Conservation (phyloP, 2,329 filamentous ascomycete species). For the Calonectria ilicicola region DNA sequence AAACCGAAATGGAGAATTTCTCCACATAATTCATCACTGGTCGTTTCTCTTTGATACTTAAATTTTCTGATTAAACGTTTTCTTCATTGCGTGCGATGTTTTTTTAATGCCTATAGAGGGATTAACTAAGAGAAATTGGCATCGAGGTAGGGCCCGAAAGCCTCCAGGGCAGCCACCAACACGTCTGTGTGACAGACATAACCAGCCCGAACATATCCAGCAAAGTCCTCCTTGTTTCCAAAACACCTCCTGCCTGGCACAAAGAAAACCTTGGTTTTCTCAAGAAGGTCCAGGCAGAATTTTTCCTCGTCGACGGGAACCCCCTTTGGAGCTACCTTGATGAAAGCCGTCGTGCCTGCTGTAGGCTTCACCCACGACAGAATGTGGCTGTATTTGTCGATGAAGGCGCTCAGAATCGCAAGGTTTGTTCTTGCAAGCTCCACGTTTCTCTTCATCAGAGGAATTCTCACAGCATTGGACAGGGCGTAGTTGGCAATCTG, state of each 20-base stretch:
- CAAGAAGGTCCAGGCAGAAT: slow-evolving; percentile 8
- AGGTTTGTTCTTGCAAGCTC: slow-evolving; percentile 12
- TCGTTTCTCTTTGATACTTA: no score
- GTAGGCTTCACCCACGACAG: slow-evolving; percentile 21
- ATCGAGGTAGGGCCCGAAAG: slow-evolving; percentile 1
- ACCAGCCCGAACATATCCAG: slow-evolving; percentile 16
- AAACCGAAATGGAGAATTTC: no score
- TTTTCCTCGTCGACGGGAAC: slow-evolving; percentile 6
- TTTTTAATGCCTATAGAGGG: no score
- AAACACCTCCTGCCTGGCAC: slow-evolving; percentile 17
- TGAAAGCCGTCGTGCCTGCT: slow-evolving; percentile 18
- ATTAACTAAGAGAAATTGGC: slow-evolving; percentile 11
- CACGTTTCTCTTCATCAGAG: slow-evolving; percentile 64
- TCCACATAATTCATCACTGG: no score
- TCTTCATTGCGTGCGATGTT: no score
- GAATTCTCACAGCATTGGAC: slow-evolving; percentile 54
- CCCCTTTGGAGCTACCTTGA: not conserved
- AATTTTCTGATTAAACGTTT: not conserved
- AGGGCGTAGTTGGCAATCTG: slow-evolving; percentile 82
- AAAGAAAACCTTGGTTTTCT: slow-evolving; percentile 13
- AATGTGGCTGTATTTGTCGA: slow-evolving; percentile 5
- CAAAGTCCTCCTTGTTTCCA: slow-evolving; percentile 16
- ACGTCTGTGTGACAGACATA: slow-evolving; percentile 15
- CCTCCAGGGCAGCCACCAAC: slow-evolving; percentile 27
- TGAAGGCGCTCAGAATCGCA: not conserved